Evolutionary conservation across 1,284 basidiomycete genomes (phyloP).

Genomic region (Cryptococcus jaspeensis): DNA sequence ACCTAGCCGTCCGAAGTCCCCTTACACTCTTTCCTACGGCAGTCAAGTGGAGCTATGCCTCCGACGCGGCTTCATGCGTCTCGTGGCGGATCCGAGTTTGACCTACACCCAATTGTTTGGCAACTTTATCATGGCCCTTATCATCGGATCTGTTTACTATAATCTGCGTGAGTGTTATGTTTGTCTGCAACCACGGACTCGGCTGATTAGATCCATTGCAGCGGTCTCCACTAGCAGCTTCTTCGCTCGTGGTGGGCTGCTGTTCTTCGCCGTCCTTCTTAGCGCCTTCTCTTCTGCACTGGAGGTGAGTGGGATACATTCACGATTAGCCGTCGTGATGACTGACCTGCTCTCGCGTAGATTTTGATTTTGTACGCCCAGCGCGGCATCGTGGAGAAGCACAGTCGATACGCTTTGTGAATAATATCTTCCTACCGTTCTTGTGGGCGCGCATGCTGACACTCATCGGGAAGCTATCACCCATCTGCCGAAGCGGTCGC

Average conservation of each 20-base stretch:
- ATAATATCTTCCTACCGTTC: conserved; percentile 18
- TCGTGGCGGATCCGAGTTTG: conserved; percentile 50
- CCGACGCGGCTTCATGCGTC: conserved; percentile 50
- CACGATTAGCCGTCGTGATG: too few species aligned
- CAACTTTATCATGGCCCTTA: conserved; percentile 51
- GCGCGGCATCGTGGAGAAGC: conserved; percentile 53
- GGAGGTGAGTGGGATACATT: conserved; percentile 28
- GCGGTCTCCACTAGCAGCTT: too few species aligned
- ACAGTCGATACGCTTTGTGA: conserved; percentile 52
- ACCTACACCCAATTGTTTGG: conserved; percentile 50
- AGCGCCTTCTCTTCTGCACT: conserved; percentile 39
- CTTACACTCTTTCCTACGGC: conserved; percentile 52
- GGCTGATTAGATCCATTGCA: too few species aligned
- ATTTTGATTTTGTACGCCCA: conserved; percentile 55
- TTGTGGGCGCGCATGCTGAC: background rate
- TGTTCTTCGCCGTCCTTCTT: conserved; percentile 52
- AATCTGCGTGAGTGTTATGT: conserved; percentile 49
- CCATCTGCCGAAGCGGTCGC: conserved; percentile 54
- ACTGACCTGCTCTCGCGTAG: conserved; percentile 11
- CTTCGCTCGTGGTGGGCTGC: conserved; percentile 43
- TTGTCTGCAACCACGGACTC: too few species aligned
- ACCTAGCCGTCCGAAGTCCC: conserved; percentile 40
- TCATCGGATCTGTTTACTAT: conserved; percentile 52
- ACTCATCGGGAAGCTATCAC: conserved; percentile 41
- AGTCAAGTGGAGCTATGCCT: conserved; percentile 52